Conservation (phyloP, 306 rosid species). For the Prunus persica region Prunus_persica_NCBIv2 NC_034011.1:24545001-24545500, state of each 20-base stretch:
- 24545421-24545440: neutral
- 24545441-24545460: conserved; percentile 3
- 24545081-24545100: conserved; percentile 32
- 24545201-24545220: conserved; percentile 21
- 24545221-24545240: conserved; percentile 27
- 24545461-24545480: conserved; percentile 7
- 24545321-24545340: neutral
- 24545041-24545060: conserved; percentile 74
- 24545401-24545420: conserved; percentile 1
- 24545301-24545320: conserved; percentile 17
- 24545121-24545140: conserved; percentile 13
- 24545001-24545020: conserved; percentile 73
- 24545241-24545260: conserved; percentile 23
- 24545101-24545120: conserved; percentile 11
- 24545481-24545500: neutral
- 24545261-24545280: conserved; percentile 11
- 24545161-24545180: neutral
- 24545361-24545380: conserved; percentile 17
- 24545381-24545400: conserved; percentile 14
- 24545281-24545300: neutral
- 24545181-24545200: neutral
- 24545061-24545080: conserved; percentile 24
- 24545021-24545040: conserved; percentile 50
- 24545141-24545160: neutral
- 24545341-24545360: conserved; percentile 1